Base-by-base conservation (phyloP, 2,329 filamentous ascomycete species). In the Fusarium cyanostomum region DNA sequence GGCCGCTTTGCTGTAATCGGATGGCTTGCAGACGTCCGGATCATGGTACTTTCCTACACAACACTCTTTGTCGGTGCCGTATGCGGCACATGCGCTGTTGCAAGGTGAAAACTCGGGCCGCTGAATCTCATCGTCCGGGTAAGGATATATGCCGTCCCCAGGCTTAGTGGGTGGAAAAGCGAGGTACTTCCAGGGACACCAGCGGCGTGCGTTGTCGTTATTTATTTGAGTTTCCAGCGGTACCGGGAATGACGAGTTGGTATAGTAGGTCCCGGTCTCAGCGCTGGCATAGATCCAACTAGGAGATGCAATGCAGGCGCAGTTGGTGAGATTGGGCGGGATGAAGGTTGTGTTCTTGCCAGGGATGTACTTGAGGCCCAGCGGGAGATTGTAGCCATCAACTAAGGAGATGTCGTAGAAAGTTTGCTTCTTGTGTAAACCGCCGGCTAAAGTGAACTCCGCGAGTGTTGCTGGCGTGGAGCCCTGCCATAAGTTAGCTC, bases 381-480 rank as follows among this genome's bases (percentile, higher is more conserved):
- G 73, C 2, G 90, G 90, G 1, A 94, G 77, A 72, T 94, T 94
- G 82, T 94, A 94, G 44, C 92, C 92, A 72, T 95, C 92, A 18
- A 95, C 92, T 3, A 94, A 82, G 35, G 90, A 93, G 62, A 95
- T 91, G 74, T 95, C 92, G 77, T 94, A 94, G 74, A 92, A 95
- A 9, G 88, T 90, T 72, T 93, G 89, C 56, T 73, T 76, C 44
- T 79, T 79, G 18, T 81, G 80, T 38, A 83, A 78, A 27, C 89
- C 88, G 26, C 89, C 90, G 45, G 86, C 84, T 13, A 94, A 82
- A 52, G 89, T 92, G 76, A 95, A 94, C 72, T 96, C 92, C 34
- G 90, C 91, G 11, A 96, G 83, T 2, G 91, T 94, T 12, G 88
- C 88, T 10, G 92, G 92, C 27, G 88, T 85, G 54, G 86, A 82